Base-by-base conservation (phyloP, 1,284 basidiomycete species). In the Hypsizygus ulmarius region DNA sequence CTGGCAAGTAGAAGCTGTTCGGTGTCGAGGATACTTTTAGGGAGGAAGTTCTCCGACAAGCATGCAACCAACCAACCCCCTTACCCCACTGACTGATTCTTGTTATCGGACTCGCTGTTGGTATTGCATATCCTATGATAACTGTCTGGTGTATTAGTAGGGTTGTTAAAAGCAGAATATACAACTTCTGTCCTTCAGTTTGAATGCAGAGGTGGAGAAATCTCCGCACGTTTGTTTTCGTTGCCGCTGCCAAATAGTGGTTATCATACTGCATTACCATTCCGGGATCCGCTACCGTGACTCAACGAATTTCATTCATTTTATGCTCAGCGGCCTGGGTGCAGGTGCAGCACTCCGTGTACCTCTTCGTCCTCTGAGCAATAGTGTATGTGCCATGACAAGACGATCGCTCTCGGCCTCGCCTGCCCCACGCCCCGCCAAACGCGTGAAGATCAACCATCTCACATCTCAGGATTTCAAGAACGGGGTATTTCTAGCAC, bases 401-500 rank as follows among this genome's bases (percentile, higher is more conserved):
- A 73, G 79, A 55, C 80, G 82, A 49, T 68, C 73, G 12, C 68
- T 57, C 37, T 73, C 62, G 27, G 50, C 70, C 15, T 76, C 81
- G 8, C 76, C 78, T 10, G 61, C 73, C 15, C 68, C 71, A 10
- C 66, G 79, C 29, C 65, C 74, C 14, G 41, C 68, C 0, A 89
- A 89, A 59, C 77, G 80, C 15, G 69, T 72, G 47, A 80, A 73
- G 58, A 57, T 79, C 3, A 74, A 73, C 6, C 78, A 81, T 51
- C 71, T 87, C 15, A 82, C 81, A 0, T 61, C 74, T 2, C 80
- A 83, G 28, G 81, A 83, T 57, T 89, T 84, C 71, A 86, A 84
- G 59, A 78, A 93, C 71, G 91, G 90, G 18, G 72, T 94, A 28
- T 86, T 94, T 61, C 78, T 97, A 16, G 94, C 94, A 8, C 94